These are phyloP conservation scores for Coelastrella sp. DNA, from an alignment of 139 green algal species.

Conservation along the genomic window DNA sequence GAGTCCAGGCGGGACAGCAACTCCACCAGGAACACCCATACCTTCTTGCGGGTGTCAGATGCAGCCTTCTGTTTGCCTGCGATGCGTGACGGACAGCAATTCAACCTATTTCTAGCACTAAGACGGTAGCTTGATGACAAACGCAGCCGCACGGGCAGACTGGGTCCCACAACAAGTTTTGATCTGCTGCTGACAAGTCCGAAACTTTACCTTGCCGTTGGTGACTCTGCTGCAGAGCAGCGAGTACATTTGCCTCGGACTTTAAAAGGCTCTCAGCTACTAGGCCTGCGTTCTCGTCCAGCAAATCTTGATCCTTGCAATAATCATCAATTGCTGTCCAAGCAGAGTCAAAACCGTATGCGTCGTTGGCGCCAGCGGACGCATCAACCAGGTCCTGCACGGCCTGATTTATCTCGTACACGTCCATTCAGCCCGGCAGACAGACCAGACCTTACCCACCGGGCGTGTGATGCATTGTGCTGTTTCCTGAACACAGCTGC, in stretches of 20 bases:
- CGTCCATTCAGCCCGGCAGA: too few relatives aligned
- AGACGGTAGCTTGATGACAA: neutral
- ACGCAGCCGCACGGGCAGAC: neutral
- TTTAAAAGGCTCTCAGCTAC: neutral
- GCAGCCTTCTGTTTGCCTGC: conserved; percentile 34
- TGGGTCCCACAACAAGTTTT: neutral
- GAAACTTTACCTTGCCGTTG: neutral
- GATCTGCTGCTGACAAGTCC: neutral
- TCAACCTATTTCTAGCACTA: neutral
- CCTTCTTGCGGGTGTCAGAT: neutral
- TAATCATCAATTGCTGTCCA: conserved; percentile 21
- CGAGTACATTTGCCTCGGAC: neutral
- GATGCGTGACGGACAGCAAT: neutral
- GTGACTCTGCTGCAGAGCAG: neutral
- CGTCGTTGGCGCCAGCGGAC: neutral
- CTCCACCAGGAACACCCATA: neutral
- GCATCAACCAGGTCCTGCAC: neutral
- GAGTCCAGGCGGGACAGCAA: conserved; percentile 3
- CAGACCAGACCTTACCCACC: too few relatives aligned
- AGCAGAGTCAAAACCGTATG: neutral
- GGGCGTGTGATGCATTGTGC: too few relatives aligned
- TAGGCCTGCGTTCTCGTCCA: neutral
- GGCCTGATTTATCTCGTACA: neutral
- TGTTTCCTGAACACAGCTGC: too few relatives aligned
- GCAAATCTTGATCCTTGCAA: neutral